A percentile compares a stretch with the other conserved stretches of the same genome.
These are phyloP conservation scores for Fusarium buxicola DNA, from an alignment of 2,329 filamentous ascomycete genomes.

Conservation along the genomic window DNA sequence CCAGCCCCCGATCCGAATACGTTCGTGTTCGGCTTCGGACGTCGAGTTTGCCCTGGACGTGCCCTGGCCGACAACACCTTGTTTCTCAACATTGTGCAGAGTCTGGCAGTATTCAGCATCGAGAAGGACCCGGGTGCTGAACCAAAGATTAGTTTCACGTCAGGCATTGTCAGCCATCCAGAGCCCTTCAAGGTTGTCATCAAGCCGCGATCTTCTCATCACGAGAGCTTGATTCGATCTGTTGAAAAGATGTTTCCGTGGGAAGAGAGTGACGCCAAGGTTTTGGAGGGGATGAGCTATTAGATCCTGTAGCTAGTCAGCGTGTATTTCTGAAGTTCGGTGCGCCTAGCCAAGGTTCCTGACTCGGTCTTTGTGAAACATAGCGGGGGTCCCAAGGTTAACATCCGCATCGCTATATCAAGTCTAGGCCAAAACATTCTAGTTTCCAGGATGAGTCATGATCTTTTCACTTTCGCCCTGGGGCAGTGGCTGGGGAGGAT, in stretches of 20 bases:
- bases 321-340: too few relatives aligned
- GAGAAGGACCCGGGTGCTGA: slow-evolving; percentile 1
- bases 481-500: too few relatives aligned
- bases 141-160: slow-evolving; percentile 13
- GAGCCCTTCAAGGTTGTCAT: slow-evolving; percentile 23
- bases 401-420: too few relatives aligned
- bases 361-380: too few relatives aligned
- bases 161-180: slow-evolving; percentile 35
- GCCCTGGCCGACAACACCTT: slow-evolving; percentile 46
- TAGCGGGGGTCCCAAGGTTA: too few relatives aligned
- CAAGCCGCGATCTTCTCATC: slow-evolving; percentile 21
- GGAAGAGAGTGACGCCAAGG: slow-evolving; percentile 26
- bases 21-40: slow-evolving; percentile 51
- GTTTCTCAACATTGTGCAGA: slow-evolving; percentile 53
- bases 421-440: too few relatives aligned
- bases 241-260: slow-evolving; percentile 33
- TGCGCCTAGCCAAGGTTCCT: too few relatives aligned
- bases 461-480: too few relatives aligned
- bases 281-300: slow-evolving; percentile 24
- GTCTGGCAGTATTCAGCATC: slow-evolving; percentile 60
- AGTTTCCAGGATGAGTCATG: too few relatives aligned
- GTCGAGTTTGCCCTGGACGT: slow-evolving; percentile 50
- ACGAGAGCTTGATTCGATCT: slow-evolving; percentile 24
- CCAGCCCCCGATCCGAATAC: slow-evolving; percentile 44
- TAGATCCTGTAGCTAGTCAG: too few relatives aligned